Conservation (phyloP, 2,329 filamentous ascomycete species). For the Eurotiales sp. region DNA sequence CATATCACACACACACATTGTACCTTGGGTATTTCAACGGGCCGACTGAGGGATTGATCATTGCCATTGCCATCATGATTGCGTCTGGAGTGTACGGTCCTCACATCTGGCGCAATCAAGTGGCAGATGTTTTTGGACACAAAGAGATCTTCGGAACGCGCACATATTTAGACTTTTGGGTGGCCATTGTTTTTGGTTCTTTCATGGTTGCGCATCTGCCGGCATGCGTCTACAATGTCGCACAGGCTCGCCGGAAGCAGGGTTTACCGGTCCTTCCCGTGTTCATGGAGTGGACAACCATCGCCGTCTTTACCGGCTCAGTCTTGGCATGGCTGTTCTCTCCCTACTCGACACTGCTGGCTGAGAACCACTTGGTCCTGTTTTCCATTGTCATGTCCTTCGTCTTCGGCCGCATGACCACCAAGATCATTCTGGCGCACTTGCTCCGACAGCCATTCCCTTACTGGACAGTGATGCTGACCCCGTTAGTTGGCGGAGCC, state of each 20-base stretch:
- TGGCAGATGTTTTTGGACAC: constrained; percentile 66
- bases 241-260: constrained; percentile 66
- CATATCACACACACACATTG: constrained; percentile 95
- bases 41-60: constrained; percentile 88
- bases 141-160: constrained; percentile 62
- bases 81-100: constrained; percentile 85
- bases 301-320: constrained; percentile 72
- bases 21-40: constrained; percentile 97
- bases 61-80: constrained; percentile 82
- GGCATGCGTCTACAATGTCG: constrained; percentile 83
- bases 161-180: constrained; percentile 85
- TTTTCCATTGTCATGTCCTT: constrained; percentile 95
- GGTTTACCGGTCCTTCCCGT: constrained; percentile 74
- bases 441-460: constrained; percentile 91
- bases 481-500: constrained; percentile 80
- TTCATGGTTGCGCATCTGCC: constrained; percentile 75
- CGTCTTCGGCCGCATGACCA: constrained; percentile 96
- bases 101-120: constrained; percentile 74
- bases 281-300: constrained; percentile 91
- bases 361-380: constrained; percentile 81
- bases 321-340: constrained; percentile 85
- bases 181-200: constrained; percentile 63
- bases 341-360: constrained; percentile 75
- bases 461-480: constrained; percentile 90
- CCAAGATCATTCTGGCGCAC: constrained; percentile 97